Evolutionary conservation across 805 yeast genomes (phyloP), one percentile per base, ranked within the genome.

Genomic region (Lipomyces sp.): DNA sequence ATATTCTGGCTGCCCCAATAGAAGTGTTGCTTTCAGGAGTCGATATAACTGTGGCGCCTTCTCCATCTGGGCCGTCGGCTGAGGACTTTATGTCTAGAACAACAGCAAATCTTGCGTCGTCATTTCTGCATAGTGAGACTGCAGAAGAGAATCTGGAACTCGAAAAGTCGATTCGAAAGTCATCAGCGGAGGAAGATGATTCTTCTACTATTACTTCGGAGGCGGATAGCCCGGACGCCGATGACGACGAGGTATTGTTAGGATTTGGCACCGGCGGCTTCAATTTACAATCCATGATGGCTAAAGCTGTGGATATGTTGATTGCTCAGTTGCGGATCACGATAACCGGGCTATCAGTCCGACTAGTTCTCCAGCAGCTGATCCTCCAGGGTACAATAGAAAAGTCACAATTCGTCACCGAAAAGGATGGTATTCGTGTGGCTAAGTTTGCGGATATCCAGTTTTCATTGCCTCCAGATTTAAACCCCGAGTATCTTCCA

Each of bases 91-190:
- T 90, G 64, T 87, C 90, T 0, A 89, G 87, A 72, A 89, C 95
- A 64, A 87, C 94, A 0, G 87, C 88, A 30, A 91, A 89, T 71
- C 80, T 92, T 63, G 92, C 95, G 2, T 84, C 66, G 7, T 70
- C 66, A 3, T 64, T 66, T 53, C 55, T 64, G 83, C 69, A 85
- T 87, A 57, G 80, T 85, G 30, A 80, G 83, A 75, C 71, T 10
- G 30, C 55, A 2, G 69, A 65, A 45, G 67, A 55, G 33, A 51
- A 64, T n/a, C 56, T 39, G 3, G 64, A 55, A 42, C 67, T 61
- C 24, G 55, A 64, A 50, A 33, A 64, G 57, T 65, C 69, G 24
- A 57, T 67, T 29, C 50, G 62, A 13, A 35, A 61, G 58, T 37
- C 61, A 32, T 6, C 73, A 63, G 48, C 37, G 67, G 60, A 69